Conservation (phyloP, 768 basidiomycete species). For the Lactarius trivialis region DNA sequence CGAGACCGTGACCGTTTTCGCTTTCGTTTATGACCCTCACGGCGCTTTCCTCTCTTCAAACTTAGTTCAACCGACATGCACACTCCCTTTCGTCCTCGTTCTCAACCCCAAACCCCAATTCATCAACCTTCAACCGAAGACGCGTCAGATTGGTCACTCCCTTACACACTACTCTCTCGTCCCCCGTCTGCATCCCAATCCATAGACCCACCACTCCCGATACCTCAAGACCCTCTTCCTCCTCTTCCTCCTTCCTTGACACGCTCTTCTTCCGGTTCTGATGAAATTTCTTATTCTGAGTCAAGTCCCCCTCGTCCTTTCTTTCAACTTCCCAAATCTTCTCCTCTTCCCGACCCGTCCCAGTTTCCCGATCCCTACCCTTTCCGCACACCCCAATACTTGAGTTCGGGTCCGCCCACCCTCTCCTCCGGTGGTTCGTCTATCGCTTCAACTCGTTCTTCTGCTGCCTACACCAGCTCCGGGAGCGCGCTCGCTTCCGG, state of each 20-base stretch:
- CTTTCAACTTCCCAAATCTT: constrained; percentile 41
- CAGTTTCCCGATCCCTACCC: constrained; percentile 72
- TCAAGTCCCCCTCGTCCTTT: constrained; percentile 29
- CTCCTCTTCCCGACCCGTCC: constrained; percentile 52
- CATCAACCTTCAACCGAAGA: constrained; percentile 21
- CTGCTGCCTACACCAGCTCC: constrained; percentile 70
- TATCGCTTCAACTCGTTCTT: constrained; percentile 65
- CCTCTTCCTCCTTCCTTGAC: constrained; percentile 33
- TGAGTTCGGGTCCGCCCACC: constrained; percentile 43
- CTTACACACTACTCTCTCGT: constrained; percentile 25
- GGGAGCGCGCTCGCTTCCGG: constrained; percentile 54
- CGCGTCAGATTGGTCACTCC: constrained; percentile 28
- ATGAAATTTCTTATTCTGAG: constrained; percentile 34
- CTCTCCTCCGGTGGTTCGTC: constrained; percentile 69
- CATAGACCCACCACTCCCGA: constrained; percentile 27
- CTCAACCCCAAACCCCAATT: constrained; percentile 21
- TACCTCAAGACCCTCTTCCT: constrained; percentile 25
- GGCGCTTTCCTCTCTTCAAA: not conserved
- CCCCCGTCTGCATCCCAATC: constrained; percentile 26
- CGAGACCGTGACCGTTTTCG: not conserved
- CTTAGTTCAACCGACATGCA: constrained; percentile 21
- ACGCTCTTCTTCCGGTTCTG: constrained; percentile 38
- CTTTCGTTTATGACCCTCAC: constrained; percentile 2
- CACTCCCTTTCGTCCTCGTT: constrained; percentile 26
- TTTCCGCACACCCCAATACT: constrained; percentile 44